These are phyloP conservation scores for Clavaria fumosa DNA, from an alignment of 768 basidiomycete species.

Conservation along the genomic window DNA sequence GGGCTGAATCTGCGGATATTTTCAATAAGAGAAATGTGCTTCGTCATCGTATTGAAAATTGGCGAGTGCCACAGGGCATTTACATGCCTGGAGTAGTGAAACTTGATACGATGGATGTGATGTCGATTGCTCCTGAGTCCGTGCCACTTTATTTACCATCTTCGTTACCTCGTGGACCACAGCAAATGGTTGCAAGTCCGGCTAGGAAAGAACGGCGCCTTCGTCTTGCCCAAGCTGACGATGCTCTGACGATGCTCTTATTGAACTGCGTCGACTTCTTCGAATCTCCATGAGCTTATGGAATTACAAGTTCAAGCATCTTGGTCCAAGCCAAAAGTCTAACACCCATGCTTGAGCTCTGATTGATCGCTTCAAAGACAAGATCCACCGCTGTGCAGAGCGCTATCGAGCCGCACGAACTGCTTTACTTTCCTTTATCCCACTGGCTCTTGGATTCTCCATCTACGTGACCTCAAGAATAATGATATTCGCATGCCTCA, in stretches of 20 bases:
- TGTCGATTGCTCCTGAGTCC: too few species aligned
- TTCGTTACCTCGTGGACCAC: too few species aligned
- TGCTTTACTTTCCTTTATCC: constrained; percentile 5
- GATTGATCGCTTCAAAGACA: constrained; percentile 3
- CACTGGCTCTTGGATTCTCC: constrained; percentile 2
- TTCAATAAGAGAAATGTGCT: too few species aligned
- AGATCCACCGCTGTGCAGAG: not conserved
- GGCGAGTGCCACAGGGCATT: too few species aligned
- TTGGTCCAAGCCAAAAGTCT: constrained; percentile 4
- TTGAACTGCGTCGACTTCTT: constrained; percentile 4
- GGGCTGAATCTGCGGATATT: too few species aligned
- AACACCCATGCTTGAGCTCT: constrained; percentile 5
- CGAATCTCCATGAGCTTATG: constrained; percentile 6
- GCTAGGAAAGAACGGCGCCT: constrained; percentile 5
- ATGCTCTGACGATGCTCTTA: constrained; percentile 1
- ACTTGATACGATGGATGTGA: too few species aligned
- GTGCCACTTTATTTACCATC: too few species aligned
- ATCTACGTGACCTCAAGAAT: not conserved
- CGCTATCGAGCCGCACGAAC: constrained; percentile 4
- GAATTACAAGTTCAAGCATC: constrained; percentile 5
- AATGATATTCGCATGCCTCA: constrained; percentile 3
- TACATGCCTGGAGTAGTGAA: too few species aligned
- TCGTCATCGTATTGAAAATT: too few species aligned
- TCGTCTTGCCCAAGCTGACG: constrained; percentile 5
- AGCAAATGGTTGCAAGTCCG: too few species aligned